Conservation (phyloP, 305 asterid species). For the Stenogyne calaminthoides region DNA sequence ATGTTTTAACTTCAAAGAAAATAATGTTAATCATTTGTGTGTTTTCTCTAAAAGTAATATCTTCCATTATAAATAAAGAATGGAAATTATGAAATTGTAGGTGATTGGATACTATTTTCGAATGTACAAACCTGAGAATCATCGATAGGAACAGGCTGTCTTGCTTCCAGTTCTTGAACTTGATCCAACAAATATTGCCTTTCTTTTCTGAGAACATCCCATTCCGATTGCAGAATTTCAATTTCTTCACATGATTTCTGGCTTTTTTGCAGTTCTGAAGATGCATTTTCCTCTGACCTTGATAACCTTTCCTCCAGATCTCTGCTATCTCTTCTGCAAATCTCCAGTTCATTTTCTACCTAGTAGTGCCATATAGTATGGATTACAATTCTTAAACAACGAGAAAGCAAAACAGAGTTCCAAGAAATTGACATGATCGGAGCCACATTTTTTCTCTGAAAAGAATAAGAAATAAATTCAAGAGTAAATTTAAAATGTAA, state of each 20-base stretch:
- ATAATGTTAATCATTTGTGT: slow-evolving; percentile 22
- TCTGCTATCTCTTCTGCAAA: slow-evolving; percentile 51
- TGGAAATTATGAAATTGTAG: background rate
- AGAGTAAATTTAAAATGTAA: background rate
- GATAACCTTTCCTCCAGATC: slow-evolving; percentile 46
- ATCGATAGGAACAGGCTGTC: slow-evolving; percentile 30
- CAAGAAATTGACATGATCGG: background rate
- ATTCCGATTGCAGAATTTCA: slow-evolving; percentile 54
- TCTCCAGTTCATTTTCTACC: slow-evolving; percentile 63
- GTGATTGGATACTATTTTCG: slow-evolving; percentile 1
- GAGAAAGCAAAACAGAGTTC: slow-evolving; percentile 2
- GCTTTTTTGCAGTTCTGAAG: slow-evolving; percentile 26
- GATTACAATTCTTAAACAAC: slow-evolving; percentile 23
- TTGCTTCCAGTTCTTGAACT: slow-evolving; percentile 43
- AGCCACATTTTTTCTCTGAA: background rate
- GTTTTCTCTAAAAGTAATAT: background rate
- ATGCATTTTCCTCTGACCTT: slow-evolving; percentile 39
- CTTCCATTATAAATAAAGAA: slow-evolving; percentile 7
- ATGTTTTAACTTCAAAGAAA: slow-evolving; percentile 34
- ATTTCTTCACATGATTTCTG: slow-evolving; percentile 42
- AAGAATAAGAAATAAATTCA: background rate
- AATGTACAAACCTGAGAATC: slow-evolving; percentile 51
- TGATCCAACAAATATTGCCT: slow-evolving; percentile 45
- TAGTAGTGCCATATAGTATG: slow-evolving; percentile 34
- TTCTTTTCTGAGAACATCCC: slow-evolving; percentile 51